Base-by-base conservation (phyloP, 768 basidiomycete species). In the Collybia nuda region DNA sequence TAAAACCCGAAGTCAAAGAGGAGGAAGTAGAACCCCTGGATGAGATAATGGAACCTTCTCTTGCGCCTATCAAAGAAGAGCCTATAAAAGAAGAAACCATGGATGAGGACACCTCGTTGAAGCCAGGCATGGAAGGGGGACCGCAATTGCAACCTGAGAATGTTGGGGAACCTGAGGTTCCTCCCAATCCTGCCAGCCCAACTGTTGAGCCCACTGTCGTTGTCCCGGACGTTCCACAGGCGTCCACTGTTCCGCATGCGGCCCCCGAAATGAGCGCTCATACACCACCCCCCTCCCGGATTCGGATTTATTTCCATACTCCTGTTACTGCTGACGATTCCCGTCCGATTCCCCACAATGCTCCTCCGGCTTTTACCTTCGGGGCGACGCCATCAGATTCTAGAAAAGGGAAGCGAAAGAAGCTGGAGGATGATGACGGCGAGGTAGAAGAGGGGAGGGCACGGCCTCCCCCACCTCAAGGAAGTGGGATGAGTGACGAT, bases 231-330 rank as follows among this genome's bases (percentile, higher is more conserved):
- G 60, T 65, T 44, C 56, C 58, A 8, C 52, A 62, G 19, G 59
- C 58, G 21, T 47, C 64, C 51, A 62, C 57, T 50, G 32, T 55
- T 38, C 63, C 53, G 46, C 24, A 26, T 26, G 55, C 57, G 21
- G 42, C 63, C 39, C 51, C 65, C 29, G 68, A 69, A 53, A 59
- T 59, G 52, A 71, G 64, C 56, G 63, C 64, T 37, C 67, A 54
- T 70, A 65, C 80, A 61, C 67, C 85, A 68, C 70, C 78, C 39
- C 86, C 88, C 29, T 90, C 90, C 39, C 86, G 91, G 55, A 85
- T 93, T 60, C 88, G 90, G 61, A 90, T 93, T 50, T 93, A 93
- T 74, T 93, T 93, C 76, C 90, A 93, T 72, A 92, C 90, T 21
- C 91, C 90, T 53, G 88, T 88, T 55, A 82, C 87, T 56, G 79